Evolutionary conservation across 495 filamentous ascomycete species (phyloP), one percentile per base, ranked within the genome.

Genomic region (Penicillium fimorum): DNA sequence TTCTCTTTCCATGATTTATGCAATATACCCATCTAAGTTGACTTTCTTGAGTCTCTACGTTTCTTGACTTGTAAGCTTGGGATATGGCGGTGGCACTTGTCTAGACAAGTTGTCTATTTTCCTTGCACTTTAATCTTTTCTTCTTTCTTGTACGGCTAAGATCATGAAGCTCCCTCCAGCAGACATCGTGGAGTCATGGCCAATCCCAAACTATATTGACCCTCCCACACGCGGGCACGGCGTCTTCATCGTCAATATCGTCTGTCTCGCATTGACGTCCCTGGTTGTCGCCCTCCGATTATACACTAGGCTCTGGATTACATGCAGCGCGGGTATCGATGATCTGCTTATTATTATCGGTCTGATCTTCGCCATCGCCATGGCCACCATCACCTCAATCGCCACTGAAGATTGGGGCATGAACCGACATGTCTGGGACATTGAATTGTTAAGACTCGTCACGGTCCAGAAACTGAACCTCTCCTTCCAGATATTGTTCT

Each of bases 361-460:
- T 22, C 57, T 73, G 20, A 49, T 68, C 9, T 73, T 64, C 42
- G 47, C 55, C 18, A 72, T 79, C 30, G 76, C 70, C 20, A 81
- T 80, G 68, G 75, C 70, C 6, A 67, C 73, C 10, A 59, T 77
- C 11, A 69, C 74, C 5, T 76, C 73, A 0, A 24, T 81, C 9
- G 69, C 76, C 24, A 71, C 70, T 0, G 72, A 77, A 38, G 32
- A 66, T 1, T 80, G 76, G 55, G 78, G 79, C 25, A 83, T 80
- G 81, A 75, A 80, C 51, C 72, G 82, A 24, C 84, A 86, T 64
- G 60, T 79, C 33, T 84, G 79, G 76, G 80, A 84, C 55, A 64
- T 84, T 4, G 73, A 74, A 20, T 10, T 59, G 11, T 30, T 63
- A 2, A 66, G 69, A 66, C 51, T 76, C 12, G 60, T 68, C 15